Conservation (phyloP, 306 rosid species). For the Trichosanthes truncata region DNA sequence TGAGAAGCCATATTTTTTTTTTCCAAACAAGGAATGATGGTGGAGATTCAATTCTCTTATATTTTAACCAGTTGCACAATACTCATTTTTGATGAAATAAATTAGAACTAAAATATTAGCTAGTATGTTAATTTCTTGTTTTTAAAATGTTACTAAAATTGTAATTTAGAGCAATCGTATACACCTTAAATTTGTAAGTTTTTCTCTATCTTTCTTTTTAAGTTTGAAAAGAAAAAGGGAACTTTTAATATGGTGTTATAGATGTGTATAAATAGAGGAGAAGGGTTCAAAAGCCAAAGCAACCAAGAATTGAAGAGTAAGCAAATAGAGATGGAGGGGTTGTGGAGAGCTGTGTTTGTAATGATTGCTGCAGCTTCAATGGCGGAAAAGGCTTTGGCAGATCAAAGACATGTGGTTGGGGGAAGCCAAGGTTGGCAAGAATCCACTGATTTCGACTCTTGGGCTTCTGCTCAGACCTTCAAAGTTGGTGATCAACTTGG, state of each 20-base stretch:
- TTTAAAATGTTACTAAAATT: too few relatives aligned
- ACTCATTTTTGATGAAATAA: too few relatives aligned
- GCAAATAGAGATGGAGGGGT: conserved; percentile 34
- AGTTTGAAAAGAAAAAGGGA: neutral
- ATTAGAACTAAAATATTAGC: too few relatives aligned
- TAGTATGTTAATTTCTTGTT: too few relatives aligned
- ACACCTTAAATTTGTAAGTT: neutral
- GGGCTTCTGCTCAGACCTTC: conserved; percentile 62
- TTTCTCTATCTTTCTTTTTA: too few relatives aligned
- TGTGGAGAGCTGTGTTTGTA: conserved; percentile 34
- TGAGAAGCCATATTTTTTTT: too few relatives aligned
- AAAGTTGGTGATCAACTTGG: conserved; percentile 85
- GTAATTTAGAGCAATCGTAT: too few relatives aligned
- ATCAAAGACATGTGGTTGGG: conserved; percentile 55
- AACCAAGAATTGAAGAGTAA: neutral
- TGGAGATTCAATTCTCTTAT: too few relatives aligned
- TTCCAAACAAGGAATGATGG: too few relatives aligned
- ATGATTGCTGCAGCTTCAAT: conserved; percentile 23
- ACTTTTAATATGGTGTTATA: neutral
- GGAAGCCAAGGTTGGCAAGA: conserved; percentile 88
- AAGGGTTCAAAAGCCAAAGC: neutral
- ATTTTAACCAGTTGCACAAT: too few relatives aligned
- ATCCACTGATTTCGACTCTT: conserved; percentile 60
- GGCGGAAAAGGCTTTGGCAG: conserved; percentile 25
- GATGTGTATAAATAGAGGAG: neutral